phyloP scores from a whole-genome alignment of 1,284 basidiomycete species.

The Polyporus tsugae region DNA sequence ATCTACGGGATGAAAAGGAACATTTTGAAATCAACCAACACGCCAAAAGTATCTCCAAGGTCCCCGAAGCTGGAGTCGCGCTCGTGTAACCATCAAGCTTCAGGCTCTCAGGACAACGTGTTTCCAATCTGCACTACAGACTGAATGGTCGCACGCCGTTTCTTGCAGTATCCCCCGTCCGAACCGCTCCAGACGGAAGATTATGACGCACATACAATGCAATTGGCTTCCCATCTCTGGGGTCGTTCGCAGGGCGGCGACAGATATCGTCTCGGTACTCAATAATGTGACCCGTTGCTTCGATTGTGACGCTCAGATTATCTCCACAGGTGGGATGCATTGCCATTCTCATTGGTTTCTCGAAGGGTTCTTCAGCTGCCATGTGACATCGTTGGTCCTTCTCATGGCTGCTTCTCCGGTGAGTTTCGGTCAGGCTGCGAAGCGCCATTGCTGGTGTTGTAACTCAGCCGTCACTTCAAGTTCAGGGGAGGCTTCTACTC shows the following conservation, averaged over 20 bases:
- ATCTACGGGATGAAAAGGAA: background rate
- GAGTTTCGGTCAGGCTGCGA: slow-evolving; percentile 26
- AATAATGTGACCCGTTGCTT: background rate
- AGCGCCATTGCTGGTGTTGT: slow-evolving; percentile 6
- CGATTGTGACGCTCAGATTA: background rate
- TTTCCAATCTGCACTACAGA: too few species aligned
- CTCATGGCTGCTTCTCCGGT: slow-evolving; percentile 8
- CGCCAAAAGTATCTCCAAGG: background rate
- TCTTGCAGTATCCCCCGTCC: too few species aligned
- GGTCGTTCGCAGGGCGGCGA: background rate
- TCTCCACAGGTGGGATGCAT: background rate
- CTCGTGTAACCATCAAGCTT: background rate
- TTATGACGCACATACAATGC: background rate
- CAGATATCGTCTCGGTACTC: background rate
- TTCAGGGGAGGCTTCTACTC: slow-evolving; percentile 15
- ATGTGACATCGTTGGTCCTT: background rate
- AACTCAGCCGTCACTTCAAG: slow-evolving; percentile 6
- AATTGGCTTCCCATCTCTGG: background rate
- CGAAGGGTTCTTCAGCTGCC: background rate
- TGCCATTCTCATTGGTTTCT: background rate
- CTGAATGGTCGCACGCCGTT: too few species aligned
- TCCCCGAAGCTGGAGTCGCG: background rate
- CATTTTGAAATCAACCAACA: too few species aligned
- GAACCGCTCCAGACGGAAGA: background rate
- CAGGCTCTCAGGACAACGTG: too few species aligned